These are phyloP conservation scores for Pseudogymnoascus sp. DNA, from an alignment of 2,329 filamentous ascomycete species.

Conservation along the genomic window DNA sequence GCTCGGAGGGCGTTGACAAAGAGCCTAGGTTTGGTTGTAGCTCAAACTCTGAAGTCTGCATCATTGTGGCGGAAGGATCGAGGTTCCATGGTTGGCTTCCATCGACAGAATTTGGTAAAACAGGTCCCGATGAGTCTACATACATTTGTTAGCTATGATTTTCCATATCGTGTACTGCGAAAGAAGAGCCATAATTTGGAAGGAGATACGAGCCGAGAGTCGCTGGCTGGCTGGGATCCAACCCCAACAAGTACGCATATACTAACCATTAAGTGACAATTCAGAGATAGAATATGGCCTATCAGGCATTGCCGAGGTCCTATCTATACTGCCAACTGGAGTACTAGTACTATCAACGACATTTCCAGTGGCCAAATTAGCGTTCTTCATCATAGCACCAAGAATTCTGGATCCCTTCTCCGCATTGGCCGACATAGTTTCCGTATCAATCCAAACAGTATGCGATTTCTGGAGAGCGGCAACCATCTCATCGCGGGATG, in stretches of 20 bases:
- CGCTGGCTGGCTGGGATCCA: too few relatives aligned
- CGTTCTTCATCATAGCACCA: slow-evolving; percentile 17
- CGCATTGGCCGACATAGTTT: slow-evolving; percentile 9
- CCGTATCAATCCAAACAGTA: slow-evolving; percentile 13
- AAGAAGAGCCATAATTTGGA: background rate
- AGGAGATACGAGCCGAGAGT: background rate
- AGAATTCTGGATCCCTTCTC: slow-evolving; percentile 16
- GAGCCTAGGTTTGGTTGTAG: background rate
- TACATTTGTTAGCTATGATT: background rate
- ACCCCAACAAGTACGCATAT: background rate
- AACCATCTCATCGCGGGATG: slow-evolving; percentile 8
- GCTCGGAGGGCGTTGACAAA: slow-evolving; percentile 7
- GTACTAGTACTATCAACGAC: background rate
- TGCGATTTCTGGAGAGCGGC: slow-evolving; percentile 18
- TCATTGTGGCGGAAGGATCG: background rate
- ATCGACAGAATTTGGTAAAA: background rate
- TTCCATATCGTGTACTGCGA: background rate
- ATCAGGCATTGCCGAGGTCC: background rate
- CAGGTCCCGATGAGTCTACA: background rate
- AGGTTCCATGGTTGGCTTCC: background rate
- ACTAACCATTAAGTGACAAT: slow-evolving; percentile 12
- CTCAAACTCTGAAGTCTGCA: background rate
- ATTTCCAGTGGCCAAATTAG: slow-evolving; percentile 9
- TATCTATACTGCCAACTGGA: background rate
- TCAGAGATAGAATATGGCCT: background rate